Percentiles rank a stretch among this genome's conserved stretches.
Evolutionary conservation across 768 basidiomycete genomes (phyloP).

Genomic region (Lactarius hengduanensis): DNA sequence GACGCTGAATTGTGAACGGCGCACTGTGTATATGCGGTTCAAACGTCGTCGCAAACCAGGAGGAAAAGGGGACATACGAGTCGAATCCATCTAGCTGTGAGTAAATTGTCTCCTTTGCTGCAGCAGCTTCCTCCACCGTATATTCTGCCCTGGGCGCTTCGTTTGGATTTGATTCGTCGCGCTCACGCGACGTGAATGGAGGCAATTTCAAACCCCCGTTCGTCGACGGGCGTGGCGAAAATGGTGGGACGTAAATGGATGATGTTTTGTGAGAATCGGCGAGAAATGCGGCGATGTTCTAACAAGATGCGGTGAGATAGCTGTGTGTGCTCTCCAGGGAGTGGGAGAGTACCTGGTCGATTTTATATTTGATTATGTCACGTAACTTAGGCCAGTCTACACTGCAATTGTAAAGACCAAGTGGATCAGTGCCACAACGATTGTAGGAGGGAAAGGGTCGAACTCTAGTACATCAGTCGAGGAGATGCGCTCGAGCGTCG

Average conservation of each 20-base stretch:
- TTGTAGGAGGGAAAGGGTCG: slow-evolving; percentile 12
- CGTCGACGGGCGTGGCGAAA: slow-evolving; percentile 37
- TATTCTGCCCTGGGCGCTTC: slow-evolving; percentile 59
- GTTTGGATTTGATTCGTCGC: slow-evolving; percentile 47
- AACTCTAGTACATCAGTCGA: slow-evolving; percentile 64
- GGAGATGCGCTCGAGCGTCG: slow-evolving; percentile 58
- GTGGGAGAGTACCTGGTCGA: slow-evolving; percentile 52
- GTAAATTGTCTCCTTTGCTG: slow-evolving; percentile 56
- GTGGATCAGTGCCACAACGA: not conserved
- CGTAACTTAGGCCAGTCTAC: slow-evolving; percentile 70
- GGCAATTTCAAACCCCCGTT: slow-evolving; percentile 66
- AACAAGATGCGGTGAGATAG: slow-evolving; percentile 1
- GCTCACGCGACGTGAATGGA: slow-evolving; percentile 66
- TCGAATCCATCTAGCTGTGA: slow-evolving; percentile 72
- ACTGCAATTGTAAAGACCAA: slow-evolving; percentile 37
- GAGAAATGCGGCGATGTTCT: slow-evolving; percentile 39
- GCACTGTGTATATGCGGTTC: slow-evolving; percentile 42
- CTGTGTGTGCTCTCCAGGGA: not conserved
- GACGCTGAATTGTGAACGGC: slow-evolving; percentile 88
- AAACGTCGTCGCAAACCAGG: not conserved
- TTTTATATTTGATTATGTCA: slow-evolving; percentile 68
- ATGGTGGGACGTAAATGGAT: slow-evolving; percentile 42
- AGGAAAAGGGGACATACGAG: slow-evolving; percentile 46
- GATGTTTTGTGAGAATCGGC: slow-evolving; percentile 36
- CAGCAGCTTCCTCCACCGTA: slow-evolving; percentile 57